Evolutionary conservation across 2,329 filamentous ascomycete genomes (phyloP), one percentile per base, ranked within the genome.

Genomic region (Colletotrichum chrysophilum): DNA sequence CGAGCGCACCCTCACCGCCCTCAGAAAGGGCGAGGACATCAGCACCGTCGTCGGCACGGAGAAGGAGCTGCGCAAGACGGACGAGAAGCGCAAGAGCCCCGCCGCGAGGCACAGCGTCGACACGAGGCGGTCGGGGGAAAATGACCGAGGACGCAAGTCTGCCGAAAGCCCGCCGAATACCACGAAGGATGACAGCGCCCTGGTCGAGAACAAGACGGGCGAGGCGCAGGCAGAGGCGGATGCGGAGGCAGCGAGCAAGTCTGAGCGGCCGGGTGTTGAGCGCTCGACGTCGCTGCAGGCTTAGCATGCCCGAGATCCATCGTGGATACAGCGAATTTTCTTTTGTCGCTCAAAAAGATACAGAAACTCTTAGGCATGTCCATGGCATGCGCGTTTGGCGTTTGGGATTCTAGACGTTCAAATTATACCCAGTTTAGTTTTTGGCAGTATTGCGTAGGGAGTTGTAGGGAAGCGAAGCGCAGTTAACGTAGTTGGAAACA

Each of bases 21-120:
- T 90, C 71, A 84, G 81, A 36, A 81, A 80, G n/a, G 89, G 89
- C 3, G 86, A 88, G 78, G 80, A 79, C 24, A 77, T 88, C 4
- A 83, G 85, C 43, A 79, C 74, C n/a, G 80, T 83, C 6, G 75
- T 86, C 26, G 80, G 77, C 7, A 77, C 67, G 32, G 74, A 80
- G 72, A 74, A 79, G 77, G 75, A 78, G 60, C 78, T 78, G 9
- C 75, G 65, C 58, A 76, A 77, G 71, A 69, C 60, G 66, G 78
- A 80, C 28, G 67, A 76, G 55, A 71, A 78, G 66, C 75, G 71
- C 24, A 77, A 76, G 74, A 75, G 61, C 6, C 74, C 68, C 7
- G 69, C 65, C 18, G 26, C 61, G 12, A 73, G 64, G 21, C 69
- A 78, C 32, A 72, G 75, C 4, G 30, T 72, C 24, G 74, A 76